phyloP scores from a whole-genome alignment of 208 protist genomes.

The Herpetomonas samuelpessoai region DNA sequence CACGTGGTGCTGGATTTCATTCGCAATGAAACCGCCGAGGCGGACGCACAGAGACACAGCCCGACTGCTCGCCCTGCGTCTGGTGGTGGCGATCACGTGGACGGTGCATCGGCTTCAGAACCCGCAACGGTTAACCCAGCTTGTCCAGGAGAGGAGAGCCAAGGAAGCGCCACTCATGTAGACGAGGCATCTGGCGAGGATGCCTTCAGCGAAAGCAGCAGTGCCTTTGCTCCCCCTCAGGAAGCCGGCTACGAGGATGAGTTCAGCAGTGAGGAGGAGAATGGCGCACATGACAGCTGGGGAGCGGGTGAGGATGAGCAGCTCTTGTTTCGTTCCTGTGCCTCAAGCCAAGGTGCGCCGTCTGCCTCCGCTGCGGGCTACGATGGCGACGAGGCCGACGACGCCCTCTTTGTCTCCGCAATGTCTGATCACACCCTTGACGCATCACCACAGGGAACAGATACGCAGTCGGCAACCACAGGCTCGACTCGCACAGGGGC shows the following conservation, averaged over 20 bases:
- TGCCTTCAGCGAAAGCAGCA: not conserved
- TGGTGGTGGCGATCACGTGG: not conserved
- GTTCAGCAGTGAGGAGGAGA: not conserved
- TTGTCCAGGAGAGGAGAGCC: conserved; percentile 2
- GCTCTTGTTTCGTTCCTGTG: not conserved
- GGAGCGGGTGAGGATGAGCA: not conserved
- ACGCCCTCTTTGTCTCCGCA: not conserved
- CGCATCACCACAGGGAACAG: no score
- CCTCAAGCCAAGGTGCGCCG: no score
- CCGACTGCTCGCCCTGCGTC: no score
- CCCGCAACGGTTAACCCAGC: no score
- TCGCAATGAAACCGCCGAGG: not conserved
- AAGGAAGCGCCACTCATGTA: not conserved
- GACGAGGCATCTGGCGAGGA: not conserved
- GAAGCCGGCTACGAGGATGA: not conserved
- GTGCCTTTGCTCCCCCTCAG: not conserved
- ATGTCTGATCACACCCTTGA: not conserved
- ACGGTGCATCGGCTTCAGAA: no score
- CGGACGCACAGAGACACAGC: not conserved
- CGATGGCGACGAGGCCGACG: not conserved
- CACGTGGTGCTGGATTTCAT: conserved; percentile 15
- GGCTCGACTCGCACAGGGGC: not conserved
- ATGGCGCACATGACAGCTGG: no score
- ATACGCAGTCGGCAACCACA: not conserved
- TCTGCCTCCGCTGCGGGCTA: no score